Evolutionary conservation across 768 basidiomycete genomes (phyloP).

Genomic region (Coprinopsis cinerea): DNA sequence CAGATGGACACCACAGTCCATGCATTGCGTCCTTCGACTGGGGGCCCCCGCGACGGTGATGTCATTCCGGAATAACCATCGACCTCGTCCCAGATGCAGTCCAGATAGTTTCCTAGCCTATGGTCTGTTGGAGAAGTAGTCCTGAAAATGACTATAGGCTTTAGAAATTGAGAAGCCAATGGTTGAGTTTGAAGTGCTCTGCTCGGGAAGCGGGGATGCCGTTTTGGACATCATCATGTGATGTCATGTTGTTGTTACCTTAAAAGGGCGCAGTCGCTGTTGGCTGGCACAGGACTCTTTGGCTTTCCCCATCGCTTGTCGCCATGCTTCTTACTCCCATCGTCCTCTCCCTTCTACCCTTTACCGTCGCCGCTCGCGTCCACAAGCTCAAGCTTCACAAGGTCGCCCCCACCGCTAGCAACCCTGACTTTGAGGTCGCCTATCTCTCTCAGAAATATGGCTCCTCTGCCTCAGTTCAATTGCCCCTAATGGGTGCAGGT

Average conservation of each 20-base stretch:
- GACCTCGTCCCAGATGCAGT: no score
- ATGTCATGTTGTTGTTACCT: conserved; percentile 8
- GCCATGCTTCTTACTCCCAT: conserved; percentile 38
- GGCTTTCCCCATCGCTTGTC: neutral
- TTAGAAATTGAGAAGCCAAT: no score
- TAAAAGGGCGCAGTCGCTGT: neutral
- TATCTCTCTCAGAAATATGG: conserved; percentile 96
- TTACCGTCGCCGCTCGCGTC: conserved; percentile 47
- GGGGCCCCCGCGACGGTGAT: no score
- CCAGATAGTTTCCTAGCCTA: no score
- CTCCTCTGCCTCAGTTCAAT: conserved; percentile 33
- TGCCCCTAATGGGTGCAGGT: conserved; percentile 69
- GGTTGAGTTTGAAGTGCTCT: no score
- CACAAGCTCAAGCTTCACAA: conserved; percentile 91
- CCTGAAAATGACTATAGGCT: no score
- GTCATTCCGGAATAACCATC: no score
- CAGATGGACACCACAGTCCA: no score
- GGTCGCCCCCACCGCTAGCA: conserved; percentile 54
- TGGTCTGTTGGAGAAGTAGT: no score
- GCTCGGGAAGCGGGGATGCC: no score
- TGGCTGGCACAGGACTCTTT: neutral
- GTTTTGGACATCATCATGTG: conserved; percentile 2
- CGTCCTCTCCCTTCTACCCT: conserved; percentile 40
- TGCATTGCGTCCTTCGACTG: no score
- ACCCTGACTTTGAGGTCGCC: conserved; percentile 66